Base-by-base conservation (phyloP, 805 yeast genomes). In the Torulaspora quercuum region DNA sequence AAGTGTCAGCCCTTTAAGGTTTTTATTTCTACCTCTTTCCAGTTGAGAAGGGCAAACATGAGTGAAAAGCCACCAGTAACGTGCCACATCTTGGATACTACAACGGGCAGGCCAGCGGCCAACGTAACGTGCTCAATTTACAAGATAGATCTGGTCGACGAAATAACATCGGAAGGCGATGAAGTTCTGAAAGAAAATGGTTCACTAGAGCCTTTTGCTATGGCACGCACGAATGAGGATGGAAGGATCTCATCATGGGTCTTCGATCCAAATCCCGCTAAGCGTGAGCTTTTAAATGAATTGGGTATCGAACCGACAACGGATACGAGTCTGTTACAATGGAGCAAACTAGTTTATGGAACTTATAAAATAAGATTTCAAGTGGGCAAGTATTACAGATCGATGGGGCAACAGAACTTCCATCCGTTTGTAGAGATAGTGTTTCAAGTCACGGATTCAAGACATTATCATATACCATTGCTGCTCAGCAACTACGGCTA, bases 381-480 rank as follows among this genome's bases (percentile, higher is more conserved):
- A 35, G 83, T 94, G 0, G 80, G 80, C 3, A 72, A 74, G 24
- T 86, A 86, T 55, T 79, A 83, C 48, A 47, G 47, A 15, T 44
- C 57, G 8, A 35, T 38, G 25, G 54, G 49, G 30, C 60, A 63
- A 39, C 63, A 69, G 39, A 80, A 88, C 1, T 88, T 88, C 57
- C 89, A 88, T 68, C 97, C 97, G 0, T 82, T 74, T 53, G 87
- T 88, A 6, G 96, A 89, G 42, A 83, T 89, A 25, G 68, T 72
- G 1, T 89, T 89, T 55, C 73, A 72, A 19, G 76, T 89, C 3
- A 71, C 70, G 5, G 68, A 70, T 45, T 86, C 80, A 42, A 66
- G 75, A 24, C 97, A 89, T 58, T 89, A 87, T 61, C 97, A 89
- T 57, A 82, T 89, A 37, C 97, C 97, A 0, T 64, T 89, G 44